These are phyloP conservation scores for Grosmannia penicillata DNA, from an alignment of 2,329 filamentous ascomycete species.

Conservation along the genomic window DNA sequence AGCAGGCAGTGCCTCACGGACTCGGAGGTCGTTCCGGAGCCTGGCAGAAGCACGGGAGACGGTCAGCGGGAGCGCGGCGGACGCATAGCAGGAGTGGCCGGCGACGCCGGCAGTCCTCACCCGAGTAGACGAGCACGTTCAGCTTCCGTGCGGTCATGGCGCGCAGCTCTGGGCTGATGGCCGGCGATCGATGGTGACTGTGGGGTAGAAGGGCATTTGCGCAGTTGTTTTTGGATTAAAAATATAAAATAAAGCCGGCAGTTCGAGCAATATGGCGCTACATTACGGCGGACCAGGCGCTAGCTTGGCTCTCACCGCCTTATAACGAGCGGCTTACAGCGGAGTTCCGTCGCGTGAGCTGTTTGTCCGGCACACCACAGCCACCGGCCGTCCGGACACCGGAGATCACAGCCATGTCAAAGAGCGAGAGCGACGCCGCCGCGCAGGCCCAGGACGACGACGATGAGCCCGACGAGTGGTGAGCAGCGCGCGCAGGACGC, in stretches of 20 bases:
- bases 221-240: too few species aligned
- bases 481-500: constrained; percentile 19
- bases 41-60: constrained; percentile 24
- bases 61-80: neutral
- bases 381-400: neutral
- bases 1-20: constrained; percentile 84
- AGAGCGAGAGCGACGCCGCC: constrained; percentile 30
- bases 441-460: constrained; percentile 37
- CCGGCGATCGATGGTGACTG: too few species aligned
- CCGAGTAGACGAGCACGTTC: constrained; percentile 89
- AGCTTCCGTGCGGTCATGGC: constrained; percentile 54
- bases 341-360: too few species aligned
- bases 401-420: constrained; percentile 35
- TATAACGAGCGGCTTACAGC: too few species aligned
- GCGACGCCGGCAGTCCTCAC: too few species aligned
- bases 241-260: too few species aligned
- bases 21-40: constrained; percentile 71
- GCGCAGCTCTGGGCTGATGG: neutral
- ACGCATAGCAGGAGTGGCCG: too few species aligned
- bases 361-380: too few species aligned
- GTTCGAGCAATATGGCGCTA: too few species aligned
- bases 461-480: constrained; percentile 96
- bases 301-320: too few species aligned
- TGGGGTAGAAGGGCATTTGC: too few species aligned
- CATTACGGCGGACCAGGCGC: too few species aligned